Evolutionary conservation across 1,284 basidiomycete species (phyloP), one percentile per base, ranked within the genome.

Genomic region (Malassezia sympodialis): DNA sequence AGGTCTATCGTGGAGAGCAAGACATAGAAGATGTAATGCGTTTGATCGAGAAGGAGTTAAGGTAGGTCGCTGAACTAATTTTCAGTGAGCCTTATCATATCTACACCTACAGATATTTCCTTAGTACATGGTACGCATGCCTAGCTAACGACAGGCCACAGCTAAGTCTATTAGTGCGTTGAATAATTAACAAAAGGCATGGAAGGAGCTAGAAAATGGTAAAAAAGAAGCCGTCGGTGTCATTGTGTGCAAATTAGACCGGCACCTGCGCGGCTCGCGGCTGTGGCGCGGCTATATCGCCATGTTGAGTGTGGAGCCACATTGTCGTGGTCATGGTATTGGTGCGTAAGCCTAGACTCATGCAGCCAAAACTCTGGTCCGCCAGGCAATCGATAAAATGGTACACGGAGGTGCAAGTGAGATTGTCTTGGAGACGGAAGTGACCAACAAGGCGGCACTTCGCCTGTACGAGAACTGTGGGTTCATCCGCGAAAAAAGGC

Each of bases 381-480:
- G 51, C 3, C 24, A 15, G 15, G 24, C 44, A 4, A 39, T 62
- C 1, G 41, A 42, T 1, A 46, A 21, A 7, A 58, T 62, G 60
- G 21, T 35, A 2, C 42, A 35, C 24, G 14, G 19, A 1, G 51
- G 58, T 1, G 60, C 62, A 6, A 44, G 49, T 4, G 62, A 45
- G 60, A 83, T 96, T 61, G 85, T 93, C 1, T 83, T 99, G 48
- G 94, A 99, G 78, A 99, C 94, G 1, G 94, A 99, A 77, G 88
- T 82, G 69, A 91, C 98, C 78, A 98, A 99, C 76, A 75, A 77
- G 14, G 82, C 88, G 3, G 89, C 90, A 0, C 80, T 98, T 11
- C 83, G 84, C 2, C 79, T 98, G 12, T 98, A 98, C 76, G 86
- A 87, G 62, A 84, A 84, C 1, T 80, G 96, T 23, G 93, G 94